These are phyloP conservation scores for Brassica balearica DNA, from an alignment of 441 rosid genomes.

Conservation along the genomic window DNA sequence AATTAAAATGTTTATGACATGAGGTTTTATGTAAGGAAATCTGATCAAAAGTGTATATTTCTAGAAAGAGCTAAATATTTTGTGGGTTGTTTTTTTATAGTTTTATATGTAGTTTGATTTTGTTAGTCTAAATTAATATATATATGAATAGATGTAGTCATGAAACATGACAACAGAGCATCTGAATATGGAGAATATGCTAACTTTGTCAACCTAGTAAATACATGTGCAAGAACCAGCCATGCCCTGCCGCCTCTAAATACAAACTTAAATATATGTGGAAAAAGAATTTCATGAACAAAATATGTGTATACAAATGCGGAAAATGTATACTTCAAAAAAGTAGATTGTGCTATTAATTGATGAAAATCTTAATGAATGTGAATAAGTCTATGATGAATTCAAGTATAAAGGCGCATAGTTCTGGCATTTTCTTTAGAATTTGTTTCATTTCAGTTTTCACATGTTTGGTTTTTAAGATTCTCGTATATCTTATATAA, in stretches of 20 bases:
- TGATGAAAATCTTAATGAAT: neutral
- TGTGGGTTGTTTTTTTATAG: neutral
- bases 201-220: neutral
- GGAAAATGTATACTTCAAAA: neutral
- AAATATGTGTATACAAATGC: neutral
- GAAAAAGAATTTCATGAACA: conserved; percentile 13
- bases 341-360: neutral
- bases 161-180: conserved; percentile 26
- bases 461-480: neutral
- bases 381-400: neutral
- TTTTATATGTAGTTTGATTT: neutral
- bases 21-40: neutral
- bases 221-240: conserved; percentile 24
- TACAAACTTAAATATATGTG: neutral
- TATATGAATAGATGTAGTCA: conserved; percentile 25
- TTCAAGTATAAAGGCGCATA: neutral
- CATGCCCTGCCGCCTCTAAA: conserved; percentile 10
- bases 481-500: neutral
- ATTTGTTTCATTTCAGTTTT: neutral
- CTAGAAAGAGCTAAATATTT: neutral
- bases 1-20: neutral
- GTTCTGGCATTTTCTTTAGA: neutral
- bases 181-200: conserved; percentile 22
- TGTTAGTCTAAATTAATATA: neutral
- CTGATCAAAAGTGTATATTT: neutral